A percentile compares a stretch with the other conserved stretches of the same genome.
phyloP scores from a whole-genome alignment of 768 basidiomycete genomes.

The Termitomyces sp. region DNA sequence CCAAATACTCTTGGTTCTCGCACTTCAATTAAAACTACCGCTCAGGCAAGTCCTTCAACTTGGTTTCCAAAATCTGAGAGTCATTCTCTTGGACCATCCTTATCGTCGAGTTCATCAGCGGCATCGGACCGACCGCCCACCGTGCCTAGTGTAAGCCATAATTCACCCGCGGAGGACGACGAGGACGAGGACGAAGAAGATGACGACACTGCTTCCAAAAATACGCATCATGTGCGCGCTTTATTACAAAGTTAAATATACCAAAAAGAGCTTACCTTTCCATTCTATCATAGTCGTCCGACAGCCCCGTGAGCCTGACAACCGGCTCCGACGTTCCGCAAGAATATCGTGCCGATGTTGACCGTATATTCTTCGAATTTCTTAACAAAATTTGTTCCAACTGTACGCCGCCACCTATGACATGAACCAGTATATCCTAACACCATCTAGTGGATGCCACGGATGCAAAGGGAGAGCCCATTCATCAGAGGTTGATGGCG shows the following conservation, averaged over 20 bases:
- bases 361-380: slow-evolving; percentile 89
- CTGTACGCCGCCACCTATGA: slow-evolving; percentile 43
- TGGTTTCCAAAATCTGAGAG: slow-evolving; percentile 19
- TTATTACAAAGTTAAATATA: background rate
- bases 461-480: slow-evolving; percentile 93
- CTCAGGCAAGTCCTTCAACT: slow-evolving; percentile 8
- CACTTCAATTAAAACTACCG: background rate
- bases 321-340: slow-evolving; percentile 59
- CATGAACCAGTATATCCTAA: slow-evolving; percentile 15
- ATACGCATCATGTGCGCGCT: slow-evolving; percentile 12
- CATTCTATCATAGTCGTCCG: slow-evolving; percentile 20
- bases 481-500: slow-evolving; percentile 98
- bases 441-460: slow-evolving; percentile 74
- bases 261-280: slow-evolving; percentile 1
- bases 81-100: slow-evolving; percentile 13
- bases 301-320: slow-evolving; percentile 24
- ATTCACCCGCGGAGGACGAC: slow-evolving; percentile 45
- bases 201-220: slow-evolving; percentile 23
- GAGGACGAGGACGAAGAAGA: slow-evolving; percentile 40
- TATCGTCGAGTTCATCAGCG: slow-evolving; percentile 21
- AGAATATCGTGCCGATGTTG: slow-evolving; percentile 80
- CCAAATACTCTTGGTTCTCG: slow-evolving; percentile 8
- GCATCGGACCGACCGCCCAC: slow-evolving; percentile 25
- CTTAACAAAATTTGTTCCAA: slow-evolving; percentile 88
- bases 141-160: slow-evolving; percentile 28